These are phyloP conservation scores for Fistulinella staudtii DNA, from an alignment of 1,284 basidiomycete genomes.

Conservation along the genomic window DNA sequence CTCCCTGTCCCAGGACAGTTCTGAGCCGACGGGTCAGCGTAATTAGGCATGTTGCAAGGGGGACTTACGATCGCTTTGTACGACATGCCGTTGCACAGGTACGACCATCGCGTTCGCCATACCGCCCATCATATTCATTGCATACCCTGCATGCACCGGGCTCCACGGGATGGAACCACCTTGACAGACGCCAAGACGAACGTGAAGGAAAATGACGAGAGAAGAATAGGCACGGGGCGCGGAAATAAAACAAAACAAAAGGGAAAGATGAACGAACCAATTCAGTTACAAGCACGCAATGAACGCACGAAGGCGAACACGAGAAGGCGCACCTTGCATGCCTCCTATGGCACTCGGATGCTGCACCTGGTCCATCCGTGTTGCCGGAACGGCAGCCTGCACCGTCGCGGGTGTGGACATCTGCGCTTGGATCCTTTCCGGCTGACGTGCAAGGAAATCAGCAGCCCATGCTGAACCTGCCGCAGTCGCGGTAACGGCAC, in stretches of 20 bases:
- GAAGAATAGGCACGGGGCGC: not conserved
- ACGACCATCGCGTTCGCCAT: conserved; percentile 30
- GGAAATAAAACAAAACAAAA: not conserved
- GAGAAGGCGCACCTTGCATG: conserved; percentile 23
- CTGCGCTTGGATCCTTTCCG: no score
- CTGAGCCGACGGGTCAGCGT: no score
- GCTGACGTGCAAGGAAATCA: conserved; percentile 51
- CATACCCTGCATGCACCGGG: conserved; percentile 29
- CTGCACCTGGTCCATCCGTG: conserved; percentile 5
- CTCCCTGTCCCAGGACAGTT: conserved; percentile 56
- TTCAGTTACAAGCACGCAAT: no score
- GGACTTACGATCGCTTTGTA: conserved; percentile 36
- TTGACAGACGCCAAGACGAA: conserved; percentile 1
- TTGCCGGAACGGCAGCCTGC: not conserved
- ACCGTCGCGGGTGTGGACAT: no score
- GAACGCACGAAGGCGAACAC: no score
- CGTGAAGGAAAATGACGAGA: not conserved
- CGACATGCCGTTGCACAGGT: conserved; percentile 27
- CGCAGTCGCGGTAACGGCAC: no score
- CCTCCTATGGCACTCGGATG: conserved; percentile 4
- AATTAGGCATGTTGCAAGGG: not conserved
- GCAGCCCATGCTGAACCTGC: conserved; percentile 23
- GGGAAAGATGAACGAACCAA: not conserved
- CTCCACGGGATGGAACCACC: conserved; percentile 38
- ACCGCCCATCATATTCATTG: conserved; percentile 38